phyloP scores from a whole-genome alignment of 805 yeast species.

The Diddensiella caesifluorescens region DNA sequence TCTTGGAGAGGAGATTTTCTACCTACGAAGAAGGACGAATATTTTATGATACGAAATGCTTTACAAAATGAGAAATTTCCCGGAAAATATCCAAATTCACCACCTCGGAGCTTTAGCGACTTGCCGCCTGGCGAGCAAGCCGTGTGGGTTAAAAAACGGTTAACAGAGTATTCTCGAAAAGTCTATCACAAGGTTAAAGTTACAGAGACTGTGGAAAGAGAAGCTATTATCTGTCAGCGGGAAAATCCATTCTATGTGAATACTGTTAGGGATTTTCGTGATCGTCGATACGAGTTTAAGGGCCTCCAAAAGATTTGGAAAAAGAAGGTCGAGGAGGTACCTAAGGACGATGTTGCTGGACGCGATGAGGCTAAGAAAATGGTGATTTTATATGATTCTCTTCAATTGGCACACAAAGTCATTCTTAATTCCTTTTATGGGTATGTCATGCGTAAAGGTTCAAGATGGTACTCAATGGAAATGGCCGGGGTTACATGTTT shows the following conservation, averaged over 20 bases:
- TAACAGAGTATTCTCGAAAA: constrained; percentile 79
- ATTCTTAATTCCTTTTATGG: constrained; percentile 96
- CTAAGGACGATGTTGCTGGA: constrained; percentile 49
- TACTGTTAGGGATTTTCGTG: constrained; percentile 91
- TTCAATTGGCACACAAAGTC: constrained; percentile 95
- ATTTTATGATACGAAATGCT: constrained; percentile 81
- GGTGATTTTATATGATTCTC: constrained; percentile 88
- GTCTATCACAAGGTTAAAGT: constrained; percentile 77
- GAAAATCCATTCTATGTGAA: constrained; percentile 96
- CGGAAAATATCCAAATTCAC: constrained; percentile 36
- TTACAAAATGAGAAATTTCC: constrained; percentile 75
- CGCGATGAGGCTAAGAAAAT: constrained; percentile 89
- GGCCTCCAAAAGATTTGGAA: constrained; percentile 93
- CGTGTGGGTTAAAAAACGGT: constrained; percentile 61
- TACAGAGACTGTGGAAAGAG: constrained; percentile 80
- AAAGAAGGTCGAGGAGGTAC: constrained; percentile 58
- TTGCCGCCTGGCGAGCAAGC: constrained; percentile 76
- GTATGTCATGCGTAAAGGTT: constrained; percentile 97
- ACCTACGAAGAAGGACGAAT: constrained; percentile 89
- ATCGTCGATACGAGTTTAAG: constrained; percentile 92
- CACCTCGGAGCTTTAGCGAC: constrained; percentile 54
- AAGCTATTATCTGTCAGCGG: constrained; percentile 92
- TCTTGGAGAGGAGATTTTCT: constrained; percentile 96
- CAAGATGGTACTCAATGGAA: constrained; percentile 99
- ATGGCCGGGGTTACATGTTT: constrained; percentile 99